Conservation (phyloP, 2,329 filamentous ascomycete species). For the Calcarisporium arbuscula region DNA sequence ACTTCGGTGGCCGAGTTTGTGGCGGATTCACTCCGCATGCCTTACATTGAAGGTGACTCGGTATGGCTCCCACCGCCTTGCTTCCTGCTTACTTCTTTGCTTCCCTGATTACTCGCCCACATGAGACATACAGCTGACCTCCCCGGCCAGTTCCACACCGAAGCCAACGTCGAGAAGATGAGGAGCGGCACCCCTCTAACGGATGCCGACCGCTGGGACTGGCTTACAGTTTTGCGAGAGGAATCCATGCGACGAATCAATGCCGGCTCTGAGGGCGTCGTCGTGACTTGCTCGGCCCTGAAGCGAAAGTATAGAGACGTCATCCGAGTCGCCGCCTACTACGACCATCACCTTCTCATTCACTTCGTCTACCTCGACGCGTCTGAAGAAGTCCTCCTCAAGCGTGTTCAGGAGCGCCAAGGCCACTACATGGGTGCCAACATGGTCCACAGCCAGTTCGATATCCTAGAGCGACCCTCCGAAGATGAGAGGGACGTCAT, state of each 20-base stretch:
- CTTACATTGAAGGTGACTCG: slow-evolving; percentile 73
- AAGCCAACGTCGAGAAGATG: slow-evolving; percentile 89
- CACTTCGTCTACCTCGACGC: slow-evolving; percentile 93
- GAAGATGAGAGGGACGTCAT: slow-evolving; percentile 66
- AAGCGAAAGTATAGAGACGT: slow-evolving; percentile 97
- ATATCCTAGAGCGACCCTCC: slow-evolving; percentile 75
- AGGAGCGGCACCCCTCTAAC: slow-evolving; percentile 73
- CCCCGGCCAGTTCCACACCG: slow-evolving; percentile 65
- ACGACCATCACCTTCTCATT: slow-evolving; percentile 64
- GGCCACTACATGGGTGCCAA: slow-evolving; percentile 92
- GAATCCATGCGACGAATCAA: slow-evolving; percentile 53
- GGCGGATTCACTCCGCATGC: slow-evolving; percentile 54
- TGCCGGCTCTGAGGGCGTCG: slow-evolving; percentile 63
- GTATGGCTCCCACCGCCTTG: slow-evolving; percentile 40
- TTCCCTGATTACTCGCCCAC: slow-evolving; percentile 2
- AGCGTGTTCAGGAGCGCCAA: slow-evolving; percentile 67
- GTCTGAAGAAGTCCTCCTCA: slow-evolving; percentile 65
- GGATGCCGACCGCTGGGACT: slow-evolving; percentile 95
- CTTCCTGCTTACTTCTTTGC: no score
- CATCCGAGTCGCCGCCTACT: slow-evolving; percentile 74
- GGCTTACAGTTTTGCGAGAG: slow-evolving; percentile 74
- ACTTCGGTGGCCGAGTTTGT: slow-evolving; percentile 65
- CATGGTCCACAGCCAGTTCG: slow-evolving; percentile 93
- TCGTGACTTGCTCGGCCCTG: slow-evolving; percentile 90
- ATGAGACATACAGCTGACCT: neutral